Conservation (phyloP, 768 basidiomycete genomes). For the Pleurotus cornucopiae region DNA sequence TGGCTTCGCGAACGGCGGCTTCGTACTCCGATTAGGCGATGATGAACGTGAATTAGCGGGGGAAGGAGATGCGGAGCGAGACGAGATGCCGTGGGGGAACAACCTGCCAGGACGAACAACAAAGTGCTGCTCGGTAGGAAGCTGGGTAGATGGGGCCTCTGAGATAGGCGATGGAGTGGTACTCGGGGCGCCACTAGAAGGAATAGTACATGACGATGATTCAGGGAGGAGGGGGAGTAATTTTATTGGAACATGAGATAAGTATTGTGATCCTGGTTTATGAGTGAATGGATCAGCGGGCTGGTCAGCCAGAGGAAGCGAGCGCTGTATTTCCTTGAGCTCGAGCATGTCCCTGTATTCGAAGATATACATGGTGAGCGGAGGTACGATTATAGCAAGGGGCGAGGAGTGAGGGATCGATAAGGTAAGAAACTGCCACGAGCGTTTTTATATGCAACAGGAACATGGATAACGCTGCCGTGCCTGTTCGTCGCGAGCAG, state of each 20-base stretch:
- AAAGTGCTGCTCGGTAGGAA: slow-evolving; percentile 2
- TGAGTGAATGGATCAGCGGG: slow-evolving; percentile 38
- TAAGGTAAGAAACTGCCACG: no score
- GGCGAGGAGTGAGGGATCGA: not conserved
- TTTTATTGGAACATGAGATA: slow-evolving; percentile 57
- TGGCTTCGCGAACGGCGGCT: not conserved
- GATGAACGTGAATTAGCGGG: not conserved
- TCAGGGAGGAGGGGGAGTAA: slow-evolving; percentile 52
- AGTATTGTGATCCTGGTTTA: slow-evolving; percentile 33
- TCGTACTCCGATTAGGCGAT: not conserved
- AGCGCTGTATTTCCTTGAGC: slow-evolving; percentile 64
- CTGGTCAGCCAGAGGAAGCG: slow-evolving; percentile 56
- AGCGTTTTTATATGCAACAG: no score
- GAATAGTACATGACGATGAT: slow-evolving; percentile 1
- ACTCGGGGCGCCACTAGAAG: not conserved
- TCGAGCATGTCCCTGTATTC: slow-evolving; percentile 55
- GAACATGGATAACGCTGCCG: no score
- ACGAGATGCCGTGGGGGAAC: not conserved
- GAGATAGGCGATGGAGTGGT: not conserved
- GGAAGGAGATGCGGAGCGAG: not conserved
- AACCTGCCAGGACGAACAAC: slow-evolving; percentile 4
- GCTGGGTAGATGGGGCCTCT: not conserved
- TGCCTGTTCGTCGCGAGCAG: slow-evolving; percentile 1
- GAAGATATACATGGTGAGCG: slow-evolving; percentile 4
- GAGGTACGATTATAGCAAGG: slow-evolving; percentile 7